These are phyloP conservation scores for Termitomyces sp. DNA, from an alignment of 768 basidiomycete genomes.

Conservation along the genomic window DNA sequence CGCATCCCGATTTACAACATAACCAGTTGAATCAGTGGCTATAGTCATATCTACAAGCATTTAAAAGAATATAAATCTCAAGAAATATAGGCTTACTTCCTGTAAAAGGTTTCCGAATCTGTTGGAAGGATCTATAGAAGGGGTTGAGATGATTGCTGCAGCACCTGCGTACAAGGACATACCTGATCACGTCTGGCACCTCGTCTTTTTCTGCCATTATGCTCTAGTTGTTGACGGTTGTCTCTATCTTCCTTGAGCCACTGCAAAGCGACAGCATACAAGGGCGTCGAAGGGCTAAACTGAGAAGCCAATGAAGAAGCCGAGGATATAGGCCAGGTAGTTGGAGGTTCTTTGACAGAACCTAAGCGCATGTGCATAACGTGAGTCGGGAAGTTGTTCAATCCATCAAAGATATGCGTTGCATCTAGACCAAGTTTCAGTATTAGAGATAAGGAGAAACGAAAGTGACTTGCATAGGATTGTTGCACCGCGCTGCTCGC, in stretches of 20 bases:
- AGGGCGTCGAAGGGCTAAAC: constrained; percentile 23
- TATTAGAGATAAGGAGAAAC: neutral
- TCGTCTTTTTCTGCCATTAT: constrained; percentile 46
- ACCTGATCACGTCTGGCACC: constrained; percentile 60
- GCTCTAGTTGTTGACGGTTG: constrained; percentile 53
- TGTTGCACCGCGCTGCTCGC: constrained; percentile 73
- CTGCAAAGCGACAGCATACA: constrained; percentile 73
- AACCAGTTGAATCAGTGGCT: constrained; percentile 26
- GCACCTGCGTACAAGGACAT: constrained; percentile 11
- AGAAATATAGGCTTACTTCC: constrained; percentile 46
- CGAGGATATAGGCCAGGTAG: constrained; percentile 58
- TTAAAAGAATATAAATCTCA: neutral
- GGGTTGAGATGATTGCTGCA: neutral
- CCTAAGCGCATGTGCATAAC: constrained; percentile 90
- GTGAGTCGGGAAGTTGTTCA: constrained; percentile 89
- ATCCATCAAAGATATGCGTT: constrained; percentile 95
- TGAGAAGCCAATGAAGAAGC: constrained; percentile 15
- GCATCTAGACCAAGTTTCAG: constrained; percentile 52
- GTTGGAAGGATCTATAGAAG: constrained; percentile 48
- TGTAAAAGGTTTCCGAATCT: constrained; percentile 83
- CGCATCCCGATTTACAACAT: too few relatives aligned
- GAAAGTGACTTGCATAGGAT: constrained; percentile 64
- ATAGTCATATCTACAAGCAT: constrained; percentile 34
- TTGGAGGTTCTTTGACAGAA: constrained; percentile 57
- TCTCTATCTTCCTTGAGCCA: constrained; percentile 88